Evolutionary conservation across 164 flowering plant species (phyloP).

Genomic region (Protea cynaroides): DNA sequence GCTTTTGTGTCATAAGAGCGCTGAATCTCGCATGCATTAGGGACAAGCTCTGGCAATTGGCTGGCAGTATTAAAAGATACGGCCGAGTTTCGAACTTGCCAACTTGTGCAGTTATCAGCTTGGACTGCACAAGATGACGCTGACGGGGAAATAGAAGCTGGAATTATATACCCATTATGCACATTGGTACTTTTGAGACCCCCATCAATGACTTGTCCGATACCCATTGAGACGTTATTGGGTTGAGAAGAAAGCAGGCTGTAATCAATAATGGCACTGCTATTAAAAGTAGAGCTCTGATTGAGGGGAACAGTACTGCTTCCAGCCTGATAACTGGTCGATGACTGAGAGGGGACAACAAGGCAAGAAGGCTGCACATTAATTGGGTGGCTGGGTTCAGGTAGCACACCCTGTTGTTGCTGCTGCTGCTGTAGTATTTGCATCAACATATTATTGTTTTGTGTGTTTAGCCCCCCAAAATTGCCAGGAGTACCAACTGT

Average conservation of each 20-base stretch:
- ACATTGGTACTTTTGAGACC: constrained; percentile 27
- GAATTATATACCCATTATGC: constrained; percentile 33
- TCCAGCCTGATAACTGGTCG: constrained; percentile 35
- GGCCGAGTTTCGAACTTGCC: constrained; percentile 29
- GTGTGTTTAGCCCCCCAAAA: constrained; percentile 28
- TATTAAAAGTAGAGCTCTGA: constrained; percentile 32
- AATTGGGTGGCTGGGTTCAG: constrained; percentile 44
- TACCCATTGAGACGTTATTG: constrained; percentile 29
- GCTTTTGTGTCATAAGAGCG: constrained; percentile 26
- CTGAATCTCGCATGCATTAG: constrained; percentile 24
- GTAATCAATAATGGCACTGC: constrained; percentile 33
- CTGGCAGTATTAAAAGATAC: constrained; percentile 20
- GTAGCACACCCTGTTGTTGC: constrained; percentile 27
- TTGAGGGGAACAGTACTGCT: constrained; percentile 39
- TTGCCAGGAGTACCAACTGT: constrained; percentile 24
- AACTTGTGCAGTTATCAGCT: constrained; percentile 25
- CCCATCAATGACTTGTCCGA: constrained; percentile 29
- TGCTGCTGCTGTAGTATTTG: constrained; percentile 38
- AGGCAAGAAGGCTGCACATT: constrained; percentile 77
- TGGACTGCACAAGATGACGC: constrained; percentile 33
- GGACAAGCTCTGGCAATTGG: constrained; percentile 27
- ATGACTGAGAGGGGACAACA: constrained; percentile 52
- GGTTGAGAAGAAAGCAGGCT: constrained; percentile 38
- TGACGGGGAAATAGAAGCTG: constrained; percentile 33
- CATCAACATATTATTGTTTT: constrained; percentile 34